Percentiles rank a stretch among this genome's conserved stretches.
These are phyloP conservation scores for Halophytophthora polymorphica DNA, from an alignment of 352 stramenopile species.

Conservation along the genomic window DNA sequence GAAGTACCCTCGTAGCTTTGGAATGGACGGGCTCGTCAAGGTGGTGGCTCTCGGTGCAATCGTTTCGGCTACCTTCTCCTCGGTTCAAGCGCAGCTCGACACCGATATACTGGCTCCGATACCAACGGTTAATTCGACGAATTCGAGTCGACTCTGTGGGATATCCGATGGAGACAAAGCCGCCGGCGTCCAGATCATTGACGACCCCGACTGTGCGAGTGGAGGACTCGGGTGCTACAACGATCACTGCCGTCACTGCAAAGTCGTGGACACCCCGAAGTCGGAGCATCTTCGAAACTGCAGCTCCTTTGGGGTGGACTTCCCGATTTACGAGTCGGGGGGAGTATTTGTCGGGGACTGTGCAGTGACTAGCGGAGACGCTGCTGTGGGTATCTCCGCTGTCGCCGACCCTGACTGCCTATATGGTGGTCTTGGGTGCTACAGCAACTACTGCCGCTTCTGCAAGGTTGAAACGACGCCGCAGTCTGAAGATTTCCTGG, in stretches of 20 bases:
- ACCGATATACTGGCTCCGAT: conserved; percentile 3
- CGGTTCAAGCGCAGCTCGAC: conserved; percentile 7
- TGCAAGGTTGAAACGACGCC: conserved; percentile 25
- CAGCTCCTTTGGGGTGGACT: conserved; percentile 15
- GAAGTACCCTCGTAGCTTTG: conserved; percentile 21
- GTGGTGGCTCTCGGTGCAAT: conserved; percentile 27
- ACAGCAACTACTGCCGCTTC: conserved; percentile 38
- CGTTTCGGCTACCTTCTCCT: conserved; percentile 10
- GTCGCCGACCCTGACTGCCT: conserved; percentile 25
- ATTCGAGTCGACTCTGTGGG: conserved; percentile 18
- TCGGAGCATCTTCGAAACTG: conserved; percentile 31
- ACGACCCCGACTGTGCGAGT: conserved; percentile 20
- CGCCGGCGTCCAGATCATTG: conserved; percentile 28
- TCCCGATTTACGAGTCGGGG: conserved; percentile 18
- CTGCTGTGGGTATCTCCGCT: conserved; percentile 29
- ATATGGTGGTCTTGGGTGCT: conserved; percentile 40
- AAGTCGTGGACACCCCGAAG: conserved; percentile 26
- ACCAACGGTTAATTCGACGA: no score
- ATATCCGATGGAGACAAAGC: conserved; percentile 31
- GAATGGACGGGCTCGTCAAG: conserved; percentile 19
- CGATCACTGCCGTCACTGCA: conserved; percentile 40
- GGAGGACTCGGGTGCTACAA: conserved; percentile 42
- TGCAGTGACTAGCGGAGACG: conserved; percentile 21
- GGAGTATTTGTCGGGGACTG: conserved; percentile 9
- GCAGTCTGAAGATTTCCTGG: conserved; percentile 30